phyloP scores from a whole-genome alignment of 495 filamentous ascomycete species.

The Polyplosphaeria fusca region DNA sequence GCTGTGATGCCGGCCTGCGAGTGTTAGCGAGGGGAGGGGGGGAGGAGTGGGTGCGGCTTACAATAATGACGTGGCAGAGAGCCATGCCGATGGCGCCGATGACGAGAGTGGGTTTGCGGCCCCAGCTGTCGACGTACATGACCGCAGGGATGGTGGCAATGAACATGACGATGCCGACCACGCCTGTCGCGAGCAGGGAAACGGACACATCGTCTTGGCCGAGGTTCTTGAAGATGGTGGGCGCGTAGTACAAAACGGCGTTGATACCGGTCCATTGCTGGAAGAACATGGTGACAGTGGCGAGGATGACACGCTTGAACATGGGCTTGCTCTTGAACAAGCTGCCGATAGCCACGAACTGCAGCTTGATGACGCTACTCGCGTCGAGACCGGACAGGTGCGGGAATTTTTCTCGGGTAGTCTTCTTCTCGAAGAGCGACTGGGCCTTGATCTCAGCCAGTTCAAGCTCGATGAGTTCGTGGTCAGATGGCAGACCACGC shows the following conservation, averaged over 20 bases:
- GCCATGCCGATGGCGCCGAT: conserved; percentile 43
- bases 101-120: conserved; percentile 42
- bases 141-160: conserved; percentile 64
- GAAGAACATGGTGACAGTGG: conserved; percentile 70
- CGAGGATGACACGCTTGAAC: conserved; percentile 69
- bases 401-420: conserved; percentile 67
- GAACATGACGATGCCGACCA: conserved; percentile 72
- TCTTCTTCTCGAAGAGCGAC: conserved; percentile 74
- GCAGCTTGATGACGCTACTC: conserved; percentile 62
- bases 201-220: conserved; percentile 61
- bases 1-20: conserved; percentile 61
- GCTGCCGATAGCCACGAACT: conserved; percentile 67
- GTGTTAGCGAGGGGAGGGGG: neutral
- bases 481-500: conserved; percentile 56
- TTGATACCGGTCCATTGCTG: conserved; percentile 75
- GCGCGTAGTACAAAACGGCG: conserved; percentile 72
- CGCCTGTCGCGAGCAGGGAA: conserved; percentile 72
- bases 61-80: conserved; percentile 61
- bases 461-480: conserved; percentile 68
- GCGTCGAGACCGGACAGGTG: conserved; percentile 57
- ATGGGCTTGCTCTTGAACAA: conserved; percentile 71
- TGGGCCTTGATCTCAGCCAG: conserved; percentile 81
- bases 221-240: conserved; percentile 67
- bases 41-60: conserved; percentile 8
- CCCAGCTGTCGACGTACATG: conserved; percentile 54